Conservation (phyloP, 2,329 filamentous ascomycete species). For the Penicillium olsonii region DNA sequence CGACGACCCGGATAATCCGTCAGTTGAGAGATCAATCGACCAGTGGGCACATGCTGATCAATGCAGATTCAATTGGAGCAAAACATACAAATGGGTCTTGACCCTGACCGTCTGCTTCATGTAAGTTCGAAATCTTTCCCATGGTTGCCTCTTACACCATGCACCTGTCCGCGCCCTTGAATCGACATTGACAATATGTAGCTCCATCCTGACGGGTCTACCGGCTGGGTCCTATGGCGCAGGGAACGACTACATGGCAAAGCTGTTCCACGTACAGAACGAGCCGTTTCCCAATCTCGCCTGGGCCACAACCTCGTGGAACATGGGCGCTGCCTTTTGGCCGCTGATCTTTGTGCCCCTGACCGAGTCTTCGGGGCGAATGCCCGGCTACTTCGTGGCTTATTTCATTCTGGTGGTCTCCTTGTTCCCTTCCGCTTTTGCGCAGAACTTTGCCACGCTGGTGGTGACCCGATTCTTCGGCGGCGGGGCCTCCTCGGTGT, state of each 20-base stretch:
- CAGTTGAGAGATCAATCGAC: background rate
- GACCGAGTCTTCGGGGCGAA: constrained; percentile 46
- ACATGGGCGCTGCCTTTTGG: constrained; percentile 43
- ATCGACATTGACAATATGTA: constrained; percentile 6
- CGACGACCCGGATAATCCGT: constrained; percentile 35
- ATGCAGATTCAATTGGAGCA: constrained; percentile 45
- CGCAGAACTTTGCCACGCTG: constrained; percentile 48
- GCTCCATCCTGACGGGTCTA: constrained; percentile 44
- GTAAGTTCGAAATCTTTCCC: constrained; percentile 18
- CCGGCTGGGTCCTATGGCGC: constrained; percentile 46
- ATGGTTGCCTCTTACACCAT: background rate
- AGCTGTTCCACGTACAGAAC: constrained; percentile 36
- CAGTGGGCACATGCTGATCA: background rate
- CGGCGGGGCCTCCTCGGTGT: constrained; percentile 45
- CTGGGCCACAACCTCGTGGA: constrained; percentile 40
- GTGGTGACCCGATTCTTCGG: constrained; percentile 48
- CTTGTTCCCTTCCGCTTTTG: constrained; percentile 45
- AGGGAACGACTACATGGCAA: constrained; percentile 32
- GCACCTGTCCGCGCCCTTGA: too few species aligned
- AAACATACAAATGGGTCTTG: constrained; percentile 44
- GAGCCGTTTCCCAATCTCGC: constrained; percentile 34
- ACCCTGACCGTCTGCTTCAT: constrained; percentile 48
- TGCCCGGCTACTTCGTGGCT: constrained; percentile 46
- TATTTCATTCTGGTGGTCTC: constrained; percentile 46
- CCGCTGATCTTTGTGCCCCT: constrained; percentile 39